Evolutionary conservation across 176 grass and related monocot genomes (phyloP), one percentile per base, ranked within the genome.

Genomic region (Zizania latifolia): DNA sequence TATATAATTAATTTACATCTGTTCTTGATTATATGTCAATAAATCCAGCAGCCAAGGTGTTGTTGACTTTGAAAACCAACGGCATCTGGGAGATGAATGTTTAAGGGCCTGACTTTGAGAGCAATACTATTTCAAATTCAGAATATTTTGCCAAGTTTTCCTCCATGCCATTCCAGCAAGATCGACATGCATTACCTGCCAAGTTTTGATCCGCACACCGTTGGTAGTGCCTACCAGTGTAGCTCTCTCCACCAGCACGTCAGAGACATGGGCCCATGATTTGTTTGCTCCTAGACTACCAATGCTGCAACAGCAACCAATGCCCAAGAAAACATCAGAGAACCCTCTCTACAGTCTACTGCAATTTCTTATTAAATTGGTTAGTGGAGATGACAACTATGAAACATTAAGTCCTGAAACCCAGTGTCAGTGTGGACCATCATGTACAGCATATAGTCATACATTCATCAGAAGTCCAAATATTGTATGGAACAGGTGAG

Each of bases 141-240:
- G 63, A 71, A 64, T 82, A 29, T 13, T 23, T 65, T 51, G 64
- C 57, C 57, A 71, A 28, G 57, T 82, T 54, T 56, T 16, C 21
- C 41, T 63, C 35, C 15, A 51, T 35, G 84, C 9, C 71, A 70
- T 6, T 45, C 23, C 59, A 84, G 27, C 82, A 32, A 76, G 75
- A 33, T 78, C 45, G 29, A 38, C 56, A 74, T 76, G 86, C 58
- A 26, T 83, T 72, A 93, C 90, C 90, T 93, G 93, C 93, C 93
- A 90, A 44, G 93, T 97, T 67, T 96, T 96, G 84, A 96, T 96
- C 76, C 86, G 70, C 16, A 92, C 84, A 55, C 89, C 89, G 33
- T 96, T 96, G 53, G 93, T 96, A 6, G 93, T 96, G 60, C 77
- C 80, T 48, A 75, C 74, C 75, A 96, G 81, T 12, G 62, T 83